Evolutionary conservation across 306 rosid species (phyloP), one percentile per base, ranked within the genome.

Genomic region (Sechiopsis laciniata): DNA sequence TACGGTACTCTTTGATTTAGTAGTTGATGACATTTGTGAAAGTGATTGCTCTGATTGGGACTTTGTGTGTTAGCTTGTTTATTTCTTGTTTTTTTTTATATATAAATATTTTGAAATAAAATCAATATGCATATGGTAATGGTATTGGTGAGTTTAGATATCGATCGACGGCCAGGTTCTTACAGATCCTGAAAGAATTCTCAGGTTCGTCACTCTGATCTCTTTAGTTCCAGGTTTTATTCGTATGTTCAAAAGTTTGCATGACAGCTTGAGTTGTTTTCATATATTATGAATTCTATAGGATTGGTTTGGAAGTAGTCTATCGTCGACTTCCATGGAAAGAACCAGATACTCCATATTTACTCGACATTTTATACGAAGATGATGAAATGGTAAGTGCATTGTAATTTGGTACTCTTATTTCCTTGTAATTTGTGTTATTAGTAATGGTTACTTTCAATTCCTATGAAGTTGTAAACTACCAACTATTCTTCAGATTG

Each of bases 261-360:
- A 67, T 20, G 42, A 61, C 2, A 35, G 8, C 51, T 32, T 35
- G n/a, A 12, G 29, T 26, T 54, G 75, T 52, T 55, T 79, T 6
- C 29, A 61, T 71, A 52, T 65, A 26, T 26, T 26, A 3, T 45
- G 1, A 26, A 73, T 42, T 74, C 42, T 48, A 13, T 76, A 94
- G 97, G 67, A 82, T 72, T 64, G 90, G 89, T 42, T 81, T 88
- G 9, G 78, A 87, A 80, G 75, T 94, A 74, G 90, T 87, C 15
- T 94, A 94, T 84, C 96, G 83, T 82, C 85, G 97, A 73, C 79
- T 83, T 81, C 97, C 96, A 7, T 94, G 98, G 98, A 86, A 84
- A 77, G 98, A 94, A 80, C 96, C 95, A 0, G 90, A 87, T 80
- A 96, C 92, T 16, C 97, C 97, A 0, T 71, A 76, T 83, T 24